These are phyloP conservation scores for Daldinia grandis DNA, from an alignment of 495 filamentous ascomycete genomes.

Conservation along the genomic window DNA sequence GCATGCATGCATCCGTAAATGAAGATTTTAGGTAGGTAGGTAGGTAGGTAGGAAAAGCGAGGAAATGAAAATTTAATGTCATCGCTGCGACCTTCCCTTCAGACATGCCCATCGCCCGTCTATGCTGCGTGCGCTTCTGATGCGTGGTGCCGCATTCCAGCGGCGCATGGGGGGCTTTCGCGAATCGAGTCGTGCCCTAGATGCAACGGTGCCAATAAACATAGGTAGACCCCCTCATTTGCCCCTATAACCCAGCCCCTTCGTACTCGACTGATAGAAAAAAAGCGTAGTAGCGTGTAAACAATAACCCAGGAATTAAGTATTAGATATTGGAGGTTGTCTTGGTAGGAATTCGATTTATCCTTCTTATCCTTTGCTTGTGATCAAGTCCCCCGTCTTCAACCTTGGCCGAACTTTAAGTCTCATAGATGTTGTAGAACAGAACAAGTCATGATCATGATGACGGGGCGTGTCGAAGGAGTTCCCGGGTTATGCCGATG, in stretches of 20 bases:
- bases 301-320: not conserved
- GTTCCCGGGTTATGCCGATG: conserved; percentile 20
- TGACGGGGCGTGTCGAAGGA: not conserved
- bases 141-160: conserved; percentile 8
- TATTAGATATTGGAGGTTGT: conserved; percentile 2
- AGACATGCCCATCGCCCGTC: not conserved
- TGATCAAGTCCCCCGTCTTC: not conserved
- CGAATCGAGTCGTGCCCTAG: conserved; percentile 22
- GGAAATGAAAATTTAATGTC: not conserved
- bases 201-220: conserved; percentile 17
- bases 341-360: not conserved
- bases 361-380: not conserved
- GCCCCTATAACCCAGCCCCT: not conserved
- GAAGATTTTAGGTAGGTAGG: no score
- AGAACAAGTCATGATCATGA: not conserved
- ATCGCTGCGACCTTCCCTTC: conserved; percentile 10
- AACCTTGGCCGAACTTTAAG: not conserved
- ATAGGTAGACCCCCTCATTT: not conserved
- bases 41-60: not conserved
- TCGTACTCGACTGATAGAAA: not conserved
- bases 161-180: conserved; percentile 22
- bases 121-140: not conserved
- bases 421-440: not conserved
- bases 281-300: not conserved
- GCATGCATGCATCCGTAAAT: conserved; percentile 6